Percentiles rank a stretch among this genome's conserved stretches.
These are phyloP conservation scores for Plasmodium chabaudi DNA, from an alignment of 169 alveolate genomes.

Conservation along the genomic window DNA sequence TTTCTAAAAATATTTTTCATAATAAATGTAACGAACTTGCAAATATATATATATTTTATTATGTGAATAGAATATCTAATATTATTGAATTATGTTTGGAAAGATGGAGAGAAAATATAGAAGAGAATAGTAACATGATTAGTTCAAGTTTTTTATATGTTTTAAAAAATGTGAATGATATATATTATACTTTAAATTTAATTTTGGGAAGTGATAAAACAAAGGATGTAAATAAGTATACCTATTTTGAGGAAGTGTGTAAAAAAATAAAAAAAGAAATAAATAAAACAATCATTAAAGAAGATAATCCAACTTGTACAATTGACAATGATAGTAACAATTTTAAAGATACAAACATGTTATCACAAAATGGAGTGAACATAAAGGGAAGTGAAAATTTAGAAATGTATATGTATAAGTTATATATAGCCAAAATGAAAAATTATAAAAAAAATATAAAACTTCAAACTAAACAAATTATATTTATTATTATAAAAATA, in stretches of 20 bases:
- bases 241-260: constrained; percentile 16
- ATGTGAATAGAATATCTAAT: constrained; percentile 32
- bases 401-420: constrained; percentile 71
- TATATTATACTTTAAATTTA: constrained; percentile 17
- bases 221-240: constrained; percentile 9
- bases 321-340: neutral
- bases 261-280: constrained; percentile 5
- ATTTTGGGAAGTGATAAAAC: neutral
- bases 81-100: constrained; percentile 19
- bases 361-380: neutral
- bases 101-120: constrained; percentile 8
- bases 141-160: constrained; percentile 46
- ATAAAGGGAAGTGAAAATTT: constrained; percentile 14
- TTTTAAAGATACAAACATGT: neutral
- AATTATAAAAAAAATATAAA: constrained; percentile 52
- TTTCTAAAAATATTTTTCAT: constrained; percentile 38
- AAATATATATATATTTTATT: constrained; percentile 47
- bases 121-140: constrained; percentile 6
- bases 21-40: constrained; percentile 54
- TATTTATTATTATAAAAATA: constrained; percentile 60
- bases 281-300: neutral
- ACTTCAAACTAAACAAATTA: constrained; percentile 24
- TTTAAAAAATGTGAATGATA: constrained; percentile 25
- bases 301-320: neutral
- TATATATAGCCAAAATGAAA: constrained; percentile 68